A percentile compares a stretch with the other conserved stretches of the same genome.
Conservation (phyloP, 768 basidiomycete species). For the Sarcomyxa edulis region DNA sequence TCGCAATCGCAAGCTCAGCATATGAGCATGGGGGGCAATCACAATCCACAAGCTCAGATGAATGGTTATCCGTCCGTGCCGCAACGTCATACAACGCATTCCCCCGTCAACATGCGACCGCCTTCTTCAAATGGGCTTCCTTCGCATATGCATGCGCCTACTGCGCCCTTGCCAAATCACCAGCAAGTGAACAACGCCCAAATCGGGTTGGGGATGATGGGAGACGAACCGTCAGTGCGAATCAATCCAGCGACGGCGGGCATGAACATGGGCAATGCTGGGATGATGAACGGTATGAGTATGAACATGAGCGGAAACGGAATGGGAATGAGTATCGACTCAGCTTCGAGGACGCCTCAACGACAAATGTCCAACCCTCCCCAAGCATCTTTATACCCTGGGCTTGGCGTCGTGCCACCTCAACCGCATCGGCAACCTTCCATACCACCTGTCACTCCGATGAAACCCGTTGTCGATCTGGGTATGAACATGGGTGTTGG, state of each 20-base stretch:
- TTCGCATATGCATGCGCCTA: not conserved
- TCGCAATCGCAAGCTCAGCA: too few species aligned
- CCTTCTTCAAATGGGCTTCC: not conserved
- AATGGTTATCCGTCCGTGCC: too few species aligned
- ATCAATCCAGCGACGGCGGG: constrained; percentile 8
- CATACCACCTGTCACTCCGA: too few species aligned
- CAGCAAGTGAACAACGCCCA: constrained; percentile 4
- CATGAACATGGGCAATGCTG: constrained; percentile 15
- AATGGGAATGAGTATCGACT: too few species aligned
- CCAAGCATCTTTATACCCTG: not conserved
- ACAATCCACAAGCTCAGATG: too few species aligned
- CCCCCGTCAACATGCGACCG: too few species aligned
- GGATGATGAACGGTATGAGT: not conserved
- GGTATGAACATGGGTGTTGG: too few species aligned
- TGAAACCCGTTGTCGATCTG: too few species aligned
- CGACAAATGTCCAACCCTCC: not conserved
- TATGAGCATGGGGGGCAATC: too few species aligned
- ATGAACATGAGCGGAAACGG: constrained; percentile 1
- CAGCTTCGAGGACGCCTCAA: not conserved
- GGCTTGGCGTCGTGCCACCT: not conserved
- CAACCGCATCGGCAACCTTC: not conserved
- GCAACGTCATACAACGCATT: too few species aligned
- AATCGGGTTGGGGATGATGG: constrained; percentile 9
- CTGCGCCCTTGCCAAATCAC: too few species aligned
- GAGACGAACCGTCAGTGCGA: constrained; percentile 4